Percentiles rank a stretch among this genome's conserved stretches.
Conservation (phyloP, 2,329 filamentous ascomycete species). For the Sporothrix euskadiensis region DNA sequence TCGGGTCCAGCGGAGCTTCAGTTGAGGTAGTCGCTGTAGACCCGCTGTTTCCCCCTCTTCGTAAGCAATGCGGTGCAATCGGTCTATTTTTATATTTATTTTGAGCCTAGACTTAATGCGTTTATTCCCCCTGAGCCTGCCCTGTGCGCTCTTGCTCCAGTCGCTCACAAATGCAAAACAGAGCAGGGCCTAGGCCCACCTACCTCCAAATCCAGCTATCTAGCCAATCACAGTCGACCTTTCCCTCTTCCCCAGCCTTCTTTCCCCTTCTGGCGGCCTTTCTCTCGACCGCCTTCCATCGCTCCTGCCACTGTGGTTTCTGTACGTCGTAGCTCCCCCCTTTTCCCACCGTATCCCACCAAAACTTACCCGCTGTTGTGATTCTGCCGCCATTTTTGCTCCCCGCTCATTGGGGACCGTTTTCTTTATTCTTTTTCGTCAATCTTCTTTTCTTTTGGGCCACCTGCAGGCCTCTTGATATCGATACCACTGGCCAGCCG, state of each 20-base stretch:
- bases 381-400: constrained; percentile 6
- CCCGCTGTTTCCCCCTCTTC: not conserved
- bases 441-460: constrained; percentile 6
- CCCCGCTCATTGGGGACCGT: not conserved
- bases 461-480: constrained; percentile 22
- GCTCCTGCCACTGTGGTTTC: constrained; percentile 9
- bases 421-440: constrained; percentile 7
- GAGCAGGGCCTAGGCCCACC: not conserved
- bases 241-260: constrained; percentile 31
- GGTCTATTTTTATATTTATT: constrained; percentile 11
- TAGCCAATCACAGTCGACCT: constrained; percentile 22
- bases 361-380: not conserved
- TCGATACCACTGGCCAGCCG: constrained; percentile 23
- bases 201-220: not conserved
- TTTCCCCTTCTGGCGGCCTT: constrained; percentile 28
- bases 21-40: not conserved
- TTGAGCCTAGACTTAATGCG: not conserved
- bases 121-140: not conserved
- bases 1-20: not conserved
- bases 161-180: constrained; percentile 27
- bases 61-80: not conserved
- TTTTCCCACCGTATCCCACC: not conserved
- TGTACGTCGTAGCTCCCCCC: not conserved
- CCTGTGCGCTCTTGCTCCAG: not conserved
- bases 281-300: constrained; percentile 9